phyloP scores from a whole-genome alignment of 106 monocot species.

The Acorus calamus region DNA sequence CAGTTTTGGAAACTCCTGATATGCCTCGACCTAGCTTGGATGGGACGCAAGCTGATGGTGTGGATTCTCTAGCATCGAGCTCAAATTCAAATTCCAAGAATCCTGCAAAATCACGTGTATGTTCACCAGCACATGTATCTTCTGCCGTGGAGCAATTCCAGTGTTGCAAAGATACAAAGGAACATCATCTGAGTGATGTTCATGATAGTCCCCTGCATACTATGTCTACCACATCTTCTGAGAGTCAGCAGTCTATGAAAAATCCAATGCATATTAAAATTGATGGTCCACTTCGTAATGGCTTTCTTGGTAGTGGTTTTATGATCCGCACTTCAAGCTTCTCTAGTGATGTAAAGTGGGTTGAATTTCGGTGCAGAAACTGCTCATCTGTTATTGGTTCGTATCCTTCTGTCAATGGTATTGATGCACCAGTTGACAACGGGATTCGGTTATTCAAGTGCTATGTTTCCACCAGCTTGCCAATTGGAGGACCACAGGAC shows the following conservation, averaged over 20 bases:
- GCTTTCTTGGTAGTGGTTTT: slow-evolving; percentile 70
- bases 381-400: slow-evolving; percentile 70
- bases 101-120: slow-evolving; percentile 3
- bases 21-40: slow-evolving; percentile 6
- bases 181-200: not conserved
- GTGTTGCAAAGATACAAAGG: slow-evolving; percentile 19
- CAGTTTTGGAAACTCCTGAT: not conserved
- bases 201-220: not conserved
- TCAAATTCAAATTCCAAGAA: not conserved
- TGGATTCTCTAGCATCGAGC: slow-evolving; percentile 2
- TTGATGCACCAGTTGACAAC: slow-evolving; percentile 20
- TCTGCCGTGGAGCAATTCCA: slow-evolving; percentile 2
- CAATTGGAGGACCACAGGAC: no score
- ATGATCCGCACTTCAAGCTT: slow-evolving; percentile 32
- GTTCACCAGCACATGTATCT: slow-evolving; percentile 5
- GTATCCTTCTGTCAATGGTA: slow-evolving; percentile 32
- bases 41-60: slow-evolving; percentile 1
- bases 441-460: slow-evolving; percentile 56
- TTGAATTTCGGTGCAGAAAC: slow-evolving; percentile 44
- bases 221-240: no score
- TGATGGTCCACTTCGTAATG: slow-evolving; percentile 19
- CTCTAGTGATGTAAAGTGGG: slow-evolving; percentile 49
- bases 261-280: slow-evolving; percentile 1
- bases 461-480: no score
- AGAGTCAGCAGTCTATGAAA: not conserved